phyloP scores from a whole-genome alignment of 2,329 filamentous ascomycete species.

The Neonectria neomacrospora region DNA sequence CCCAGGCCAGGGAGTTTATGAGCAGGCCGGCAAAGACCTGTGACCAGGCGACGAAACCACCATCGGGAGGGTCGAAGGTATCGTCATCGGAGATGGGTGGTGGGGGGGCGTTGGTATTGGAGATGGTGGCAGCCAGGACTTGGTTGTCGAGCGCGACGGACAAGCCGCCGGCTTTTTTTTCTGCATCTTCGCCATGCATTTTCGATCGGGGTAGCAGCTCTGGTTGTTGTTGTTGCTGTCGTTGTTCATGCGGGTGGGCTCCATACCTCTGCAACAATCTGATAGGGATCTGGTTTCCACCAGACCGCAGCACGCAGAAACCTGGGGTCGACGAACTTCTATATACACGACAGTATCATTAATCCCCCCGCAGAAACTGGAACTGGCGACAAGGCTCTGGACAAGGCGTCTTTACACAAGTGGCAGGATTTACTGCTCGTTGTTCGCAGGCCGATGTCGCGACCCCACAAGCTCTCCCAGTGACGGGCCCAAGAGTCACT shows the following conservation, averaged over 20 bases:
- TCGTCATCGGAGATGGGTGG: conserved; percentile 34
- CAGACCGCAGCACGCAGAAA: conserved; percentile 3
- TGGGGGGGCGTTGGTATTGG: conserved; percentile 41
- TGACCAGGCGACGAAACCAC: conserved; percentile 60
- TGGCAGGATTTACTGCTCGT: conserved; percentile 7
- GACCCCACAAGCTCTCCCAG: conserved; percentile 16
- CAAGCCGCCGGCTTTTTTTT: conserved; percentile 29
- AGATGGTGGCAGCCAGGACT: conserved; percentile 37
- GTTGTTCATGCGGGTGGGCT: conserved; percentile 14
- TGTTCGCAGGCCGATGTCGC: conserved; percentile 24
- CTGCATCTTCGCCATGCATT: conserved; percentile 38
- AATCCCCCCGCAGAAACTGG: conserved; percentile 11
- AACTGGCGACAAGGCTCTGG: conserved; percentile 1
- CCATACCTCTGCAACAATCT: conserved; percentile 17
- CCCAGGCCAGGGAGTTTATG: conserved; percentile 62
- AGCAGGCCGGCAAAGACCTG: conserved; percentile 61
- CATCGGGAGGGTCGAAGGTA: conserved; percentile 52
- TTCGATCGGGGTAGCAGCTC: conserved; percentile 9
- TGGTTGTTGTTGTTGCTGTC: conserved; percentile 7
- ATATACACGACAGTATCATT: conserved; percentile 31
- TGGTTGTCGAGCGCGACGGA: conserved; percentile 17
- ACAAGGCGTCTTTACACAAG: neutral
- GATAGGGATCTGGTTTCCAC: neutral
- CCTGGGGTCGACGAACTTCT: conserved; percentile 24
- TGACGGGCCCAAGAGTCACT: neutral